Percentiles rank a stretch among this genome's conserved stretches.
Evolutionary conservation across 345 rosid genomes (phyloP).

Genomic region (Eucalyptus urophylla): DNA sequence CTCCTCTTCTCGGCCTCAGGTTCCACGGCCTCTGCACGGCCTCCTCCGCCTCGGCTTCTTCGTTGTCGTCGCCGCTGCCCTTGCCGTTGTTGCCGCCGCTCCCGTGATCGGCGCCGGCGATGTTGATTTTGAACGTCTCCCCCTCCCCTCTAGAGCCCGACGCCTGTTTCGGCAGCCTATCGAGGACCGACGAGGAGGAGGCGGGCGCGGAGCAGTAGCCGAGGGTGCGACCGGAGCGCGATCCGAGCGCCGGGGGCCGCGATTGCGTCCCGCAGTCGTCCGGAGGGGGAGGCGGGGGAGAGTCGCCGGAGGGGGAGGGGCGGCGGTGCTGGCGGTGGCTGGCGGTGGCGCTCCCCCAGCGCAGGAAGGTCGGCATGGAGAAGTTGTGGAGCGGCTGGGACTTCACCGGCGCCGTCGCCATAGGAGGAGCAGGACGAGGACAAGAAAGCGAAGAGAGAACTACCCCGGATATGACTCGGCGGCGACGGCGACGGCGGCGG

Average conservation of each 20-base stretch:
- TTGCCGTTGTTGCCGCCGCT: constrained; percentile 3
- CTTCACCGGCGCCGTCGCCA: constrained; percentile 65
- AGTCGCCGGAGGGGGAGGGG: constrained; percentile 5
- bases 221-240: constrained; percentile 54
- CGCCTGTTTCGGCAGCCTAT: background rate
- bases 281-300: constrained; percentile 1
- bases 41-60: constrained; percentile 5
- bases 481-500: background rate
- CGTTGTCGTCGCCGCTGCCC: constrained; percentile 27
- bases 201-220: constrained; percentile 27
- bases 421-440: background rate
- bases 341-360: constrained; percentile 38
- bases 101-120: constrained; percentile 4
- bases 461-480: background rate
- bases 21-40: constrained; percentile 63
- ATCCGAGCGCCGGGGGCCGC: constrained; percentile 28
- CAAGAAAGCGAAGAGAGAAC: background rate
- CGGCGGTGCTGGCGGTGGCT: constrained; percentile 5
- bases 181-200: background rate
- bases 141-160: background rate
- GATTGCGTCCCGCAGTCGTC: background rate
- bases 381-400: constrained; percentile 71
- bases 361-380: constrained; percentile 32
- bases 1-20: constrained; percentile 55
- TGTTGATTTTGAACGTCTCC: background rate